A percentile compares a stretch with the other conserved stretches of the same genome.
phyloP scores from a whole-genome alignment of 352 stramenopile genomes.

The Globisporangium rhizosaccharum region DNA sequence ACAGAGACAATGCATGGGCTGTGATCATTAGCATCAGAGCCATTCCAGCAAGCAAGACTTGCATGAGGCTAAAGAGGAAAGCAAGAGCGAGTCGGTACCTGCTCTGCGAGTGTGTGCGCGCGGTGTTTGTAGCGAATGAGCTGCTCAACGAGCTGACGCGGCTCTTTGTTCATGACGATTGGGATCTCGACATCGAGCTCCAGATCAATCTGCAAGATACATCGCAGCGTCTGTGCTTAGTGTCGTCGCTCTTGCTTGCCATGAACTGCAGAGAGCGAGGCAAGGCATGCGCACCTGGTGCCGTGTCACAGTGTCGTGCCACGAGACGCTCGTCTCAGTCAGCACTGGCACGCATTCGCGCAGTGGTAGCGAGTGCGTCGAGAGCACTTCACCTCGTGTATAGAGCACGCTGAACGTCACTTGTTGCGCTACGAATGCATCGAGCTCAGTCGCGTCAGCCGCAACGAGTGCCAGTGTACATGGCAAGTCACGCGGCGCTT shows the following conservation, averaged over 20 bases:
- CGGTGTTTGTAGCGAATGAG: slow-evolving; percentile 34
- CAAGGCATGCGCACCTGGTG: slow-evolving; percentile 19
- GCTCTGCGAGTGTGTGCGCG: slow-evolving; percentile 26
- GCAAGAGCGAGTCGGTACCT: slow-evolving; percentile 19
- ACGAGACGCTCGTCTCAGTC: slow-evolving; percentile 31
- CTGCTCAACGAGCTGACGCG: slow-evolving; percentile 34
- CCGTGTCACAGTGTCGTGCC: slow-evolving; percentile 26
- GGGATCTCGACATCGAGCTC: slow-evolving; percentile 29
- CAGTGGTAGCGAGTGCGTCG: slow-evolving; percentile 29
- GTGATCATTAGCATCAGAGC: background rate
- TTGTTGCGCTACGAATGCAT: slow-evolving; percentile 27
- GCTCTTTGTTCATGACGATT: slow-evolving; percentile 37
- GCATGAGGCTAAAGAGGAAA: no score
- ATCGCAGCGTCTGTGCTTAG: background rate
- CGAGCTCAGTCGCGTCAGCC: slow-evolving; percentile 19
- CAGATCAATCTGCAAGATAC: slow-evolving; percentile 18
- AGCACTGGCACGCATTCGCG: slow-evolving; percentile 49
- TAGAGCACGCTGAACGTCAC: slow-evolving; percentile 35
- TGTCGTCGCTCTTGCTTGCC: no score
- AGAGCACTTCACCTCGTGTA: slow-evolving; percentile 15
- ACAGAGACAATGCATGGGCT: background rate
- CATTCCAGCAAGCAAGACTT: background rate
- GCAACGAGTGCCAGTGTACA: slow-evolving; percentile 27
- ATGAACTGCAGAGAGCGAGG: no score
- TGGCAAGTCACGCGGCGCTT: slow-evolving; percentile 22